These are phyloP conservation scores for Sugiyamaella americana DNA, from an alignment of 805 yeast genomes.

Conservation along the genomic window DNA sequence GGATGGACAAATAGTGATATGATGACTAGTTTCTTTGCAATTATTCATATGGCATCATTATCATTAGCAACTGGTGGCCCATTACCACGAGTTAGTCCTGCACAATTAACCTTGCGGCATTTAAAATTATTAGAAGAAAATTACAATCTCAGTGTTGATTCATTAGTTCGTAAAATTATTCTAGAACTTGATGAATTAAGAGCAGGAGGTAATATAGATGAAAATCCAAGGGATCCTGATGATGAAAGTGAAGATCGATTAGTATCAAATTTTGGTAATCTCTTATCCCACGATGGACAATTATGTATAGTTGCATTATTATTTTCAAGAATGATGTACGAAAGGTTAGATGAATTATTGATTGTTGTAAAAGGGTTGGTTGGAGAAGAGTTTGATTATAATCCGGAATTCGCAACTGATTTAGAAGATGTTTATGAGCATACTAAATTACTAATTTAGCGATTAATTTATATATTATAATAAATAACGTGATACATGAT, in stretches of 20 bases:
- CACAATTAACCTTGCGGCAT: slow-evolving; percentile 22
- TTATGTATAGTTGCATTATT: slow-evolving; percentile 23
- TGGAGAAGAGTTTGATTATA: slow-evolving; percentile 31
- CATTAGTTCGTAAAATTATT: not conserved
- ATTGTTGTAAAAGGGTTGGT: slow-evolving; percentile 30
- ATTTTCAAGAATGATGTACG: slow-evolving; percentile 27
- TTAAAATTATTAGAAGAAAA: slow-evolving; percentile 10
- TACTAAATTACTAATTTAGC: not conserved
- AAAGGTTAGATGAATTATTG: slow-evolving; percentile 29
- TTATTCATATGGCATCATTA: slow-evolving; percentile 28
- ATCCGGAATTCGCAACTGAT: slow-evolving; percentile 3
- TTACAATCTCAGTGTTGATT: not conserved
- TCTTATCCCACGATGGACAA: slow-evolving; percentile 23
- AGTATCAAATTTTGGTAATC: not conserved
- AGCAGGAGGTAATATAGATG: not conserved
- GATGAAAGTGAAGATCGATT: not conserved
- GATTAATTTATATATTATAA: no score
- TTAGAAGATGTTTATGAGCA: not conserved
- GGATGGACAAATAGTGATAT: slow-evolving; percentile 30
- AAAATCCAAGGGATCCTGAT: not conserved
- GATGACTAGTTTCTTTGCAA: slow-evolving; percentile 26
- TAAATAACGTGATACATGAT: no score
- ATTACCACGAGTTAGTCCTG: slow-evolving; percentile 31
- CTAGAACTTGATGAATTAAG: not conserved
- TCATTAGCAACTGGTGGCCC: slow-evolving; percentile 28